These are phyloP conservation scores for Mucor plumbeus DNA, from an alignment of 371 early-diverging fungal species.

Conservation along the genomic window DNA sequence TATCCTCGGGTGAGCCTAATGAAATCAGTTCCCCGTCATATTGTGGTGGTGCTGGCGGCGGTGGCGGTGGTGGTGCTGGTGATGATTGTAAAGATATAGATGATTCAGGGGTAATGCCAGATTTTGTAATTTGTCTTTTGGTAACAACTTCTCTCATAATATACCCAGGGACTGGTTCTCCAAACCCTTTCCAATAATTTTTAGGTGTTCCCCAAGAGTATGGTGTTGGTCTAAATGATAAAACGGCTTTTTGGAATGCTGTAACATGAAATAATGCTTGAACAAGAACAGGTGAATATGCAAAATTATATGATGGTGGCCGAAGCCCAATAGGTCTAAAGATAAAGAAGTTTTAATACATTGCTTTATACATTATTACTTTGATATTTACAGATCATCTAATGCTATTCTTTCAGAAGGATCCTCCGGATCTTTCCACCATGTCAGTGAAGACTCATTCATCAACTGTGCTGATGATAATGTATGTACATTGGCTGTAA, in stretches of 20 bases:
- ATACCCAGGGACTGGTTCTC: slow-evolving; percentile 37
- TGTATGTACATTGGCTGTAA: neutral
- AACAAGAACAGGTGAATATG: slow-evolving; percentile 41
- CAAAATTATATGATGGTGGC: slow-evolving; percentile 45
- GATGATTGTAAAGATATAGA: neutral
- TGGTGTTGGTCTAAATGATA: slow-evolving; percentile 40
- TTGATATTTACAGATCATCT: slow-evolving; percentile 31
- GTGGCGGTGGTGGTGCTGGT: neutral
- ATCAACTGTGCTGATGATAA: neutral
- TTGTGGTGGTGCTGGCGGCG: neutral
- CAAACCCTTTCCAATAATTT: slow-evolving; percentile 50
- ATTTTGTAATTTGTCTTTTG: slow-evolving; percentile 1
- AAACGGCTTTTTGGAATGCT: slow-evolving; percentile 36
- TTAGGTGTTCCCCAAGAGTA: slow-evolving; percentile 37
- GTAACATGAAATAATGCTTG: slow-evolving; percentile 49
- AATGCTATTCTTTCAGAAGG: slow-evolving; percentile 33
- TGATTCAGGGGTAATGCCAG: neutral
- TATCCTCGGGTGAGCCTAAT: neutral
- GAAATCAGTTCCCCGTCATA: slow-evolving; percentile 3
- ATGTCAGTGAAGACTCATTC: slow-evolving; percentile 32
- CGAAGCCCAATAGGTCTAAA: slow-evolving; percentile 49
- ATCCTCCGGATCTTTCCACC: slow-evolving; percentile 54
- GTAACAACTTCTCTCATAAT: slow-evolving; percentile 11
- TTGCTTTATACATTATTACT: neutral
- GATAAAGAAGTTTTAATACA: too few species aligned